Conservation (phyloP, 2,329 filamentous ascomycete genomes). For the Coniochaeta ligniaria region DNA sequence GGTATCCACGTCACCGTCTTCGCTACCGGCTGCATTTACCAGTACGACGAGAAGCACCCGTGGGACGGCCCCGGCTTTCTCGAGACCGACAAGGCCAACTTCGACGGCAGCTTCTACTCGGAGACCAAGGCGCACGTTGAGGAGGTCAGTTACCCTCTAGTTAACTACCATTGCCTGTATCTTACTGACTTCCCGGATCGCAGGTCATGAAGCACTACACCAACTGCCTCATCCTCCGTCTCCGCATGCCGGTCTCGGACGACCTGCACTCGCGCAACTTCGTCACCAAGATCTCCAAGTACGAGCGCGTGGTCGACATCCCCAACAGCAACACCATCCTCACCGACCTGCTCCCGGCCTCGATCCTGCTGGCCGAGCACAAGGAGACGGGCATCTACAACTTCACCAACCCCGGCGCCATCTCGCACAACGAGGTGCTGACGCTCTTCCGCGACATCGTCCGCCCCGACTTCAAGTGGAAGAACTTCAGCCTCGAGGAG, state of each 20-base stretch:
- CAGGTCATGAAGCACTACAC: conserved; percentile 55
- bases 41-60: conserved; percentile 54
- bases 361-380: conserved; percentile 53
- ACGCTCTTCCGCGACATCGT: conserved; percentile 56
- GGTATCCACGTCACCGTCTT: conserved; percentile 59
- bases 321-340: conserved; percentile 64
- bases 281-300: conserved; percentile 61
- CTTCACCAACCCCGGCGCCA: conserved; percentile 63
- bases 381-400: conserved; percentile 59
- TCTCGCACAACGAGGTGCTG: conserved; percentile 65
- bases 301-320: conserved; percentile 59
- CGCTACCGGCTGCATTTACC: conserved; percentile 61
- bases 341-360: conserved; percentile 54
- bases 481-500: conserved; percentile 60
- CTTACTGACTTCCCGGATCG: not conserved
- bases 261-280: conserved; percentile 61
- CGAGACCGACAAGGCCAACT: conserved; percentile 58
- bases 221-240: conserved; percentile 55
- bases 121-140: conserved; percentile 60
- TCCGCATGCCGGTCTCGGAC: conserved; percentile 64
- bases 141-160: conserved; percentile 35
- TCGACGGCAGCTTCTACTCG: conserved; percentile 61
- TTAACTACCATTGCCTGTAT: not conserved
- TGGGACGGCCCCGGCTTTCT: conserved; percentile 52
- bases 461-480: conserved; percentile 52